Conservation (phyloP, 1,284 basidiomycete genomes). For the Irpex lacteus region DNA sequence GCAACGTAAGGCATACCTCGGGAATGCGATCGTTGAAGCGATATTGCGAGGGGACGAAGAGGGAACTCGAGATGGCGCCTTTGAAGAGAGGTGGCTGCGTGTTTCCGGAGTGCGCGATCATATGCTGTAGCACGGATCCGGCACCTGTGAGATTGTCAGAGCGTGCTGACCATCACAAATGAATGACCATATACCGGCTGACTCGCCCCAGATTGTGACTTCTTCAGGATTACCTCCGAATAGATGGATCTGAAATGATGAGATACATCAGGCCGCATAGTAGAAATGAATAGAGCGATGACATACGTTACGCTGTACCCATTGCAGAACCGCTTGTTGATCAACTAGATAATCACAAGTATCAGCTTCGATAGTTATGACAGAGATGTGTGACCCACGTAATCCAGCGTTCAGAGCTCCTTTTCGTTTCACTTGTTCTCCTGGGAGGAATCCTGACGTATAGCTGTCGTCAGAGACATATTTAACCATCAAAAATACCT, state of each 20-base stretch:
- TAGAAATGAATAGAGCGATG: not conserved
- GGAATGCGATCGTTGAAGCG: not conserved
- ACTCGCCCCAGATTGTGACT: slow-evolving; percentile 3
- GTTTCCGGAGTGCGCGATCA: not conserved
- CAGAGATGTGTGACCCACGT: not conserved
- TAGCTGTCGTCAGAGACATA: not conserved
- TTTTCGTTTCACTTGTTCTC: not conserved
- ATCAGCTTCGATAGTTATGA: not conserved
- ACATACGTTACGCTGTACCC: not conserved
- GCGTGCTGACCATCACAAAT: not conserved
- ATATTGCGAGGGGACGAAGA: slow-evolving; percentile 1
- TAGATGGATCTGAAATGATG: not conserved
- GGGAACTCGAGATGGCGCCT: not conserved
- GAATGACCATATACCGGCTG: not conserved
- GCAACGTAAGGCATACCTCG: not conserved
- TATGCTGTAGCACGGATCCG: slow-evolving; percentile 1
- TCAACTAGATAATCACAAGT: not conserved
- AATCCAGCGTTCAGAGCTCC: not conserved
- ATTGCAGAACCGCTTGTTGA: not conserved
- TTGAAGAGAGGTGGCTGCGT: slow-evolving; percentile 1
- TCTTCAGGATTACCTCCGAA: not conserved
- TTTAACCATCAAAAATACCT: not conserved
- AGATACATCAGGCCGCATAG: not conserved
- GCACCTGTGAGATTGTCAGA: not conserved
- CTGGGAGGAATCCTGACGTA: not conserved